phyloP scores from a whole-genome alignment of 768 basidiomycete species.

The Hygrocybe punicea region DNA sequence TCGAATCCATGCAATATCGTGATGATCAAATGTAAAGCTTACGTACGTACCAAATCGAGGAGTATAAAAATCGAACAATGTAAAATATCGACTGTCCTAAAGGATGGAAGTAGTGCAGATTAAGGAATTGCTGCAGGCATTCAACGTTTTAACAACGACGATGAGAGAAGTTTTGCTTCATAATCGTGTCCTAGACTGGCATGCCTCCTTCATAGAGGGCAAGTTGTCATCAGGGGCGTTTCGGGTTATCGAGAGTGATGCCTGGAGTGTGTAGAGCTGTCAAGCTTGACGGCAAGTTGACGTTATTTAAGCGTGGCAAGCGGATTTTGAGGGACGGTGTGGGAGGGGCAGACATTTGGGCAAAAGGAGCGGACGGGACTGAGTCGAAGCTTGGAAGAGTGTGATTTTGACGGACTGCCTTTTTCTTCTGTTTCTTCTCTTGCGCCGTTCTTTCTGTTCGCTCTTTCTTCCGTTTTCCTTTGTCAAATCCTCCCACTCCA shows the following conservation, averaged over 20 bases:
- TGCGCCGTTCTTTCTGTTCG: constrained; percentile 8
- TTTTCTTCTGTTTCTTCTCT: background rate
- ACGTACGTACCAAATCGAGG: too few relatives aligned
- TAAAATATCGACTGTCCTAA: too few relatives aligned
- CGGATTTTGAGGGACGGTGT: constrained; percentile 55
- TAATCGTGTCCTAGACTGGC: too few relatives aligned
- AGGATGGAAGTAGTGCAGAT: too few relatives aligned
- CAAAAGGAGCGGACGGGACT: constrained; percentile 10
- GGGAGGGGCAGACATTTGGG: constrained; percentile 17
- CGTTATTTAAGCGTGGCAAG: constrained; percentile 46
- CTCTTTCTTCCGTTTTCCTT: constrained; percentile 8
- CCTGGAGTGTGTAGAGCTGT: background rate
- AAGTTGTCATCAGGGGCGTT: background rate
- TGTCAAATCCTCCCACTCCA: constrained; percentile 4
- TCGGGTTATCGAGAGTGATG: background rate
- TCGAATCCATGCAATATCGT: too few relatives aligned
- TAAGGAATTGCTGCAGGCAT: too few relatives aligned
- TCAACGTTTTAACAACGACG: too few relatives aligned
- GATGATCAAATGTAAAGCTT: too few relatives aligned
- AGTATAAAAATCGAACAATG: too few relatives aligned
- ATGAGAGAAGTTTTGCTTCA: too few relatives aligned
- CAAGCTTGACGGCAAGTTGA: constrained; percentile 13
- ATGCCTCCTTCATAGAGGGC: too few relatives aligned
- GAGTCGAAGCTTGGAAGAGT: constrained; percentile 19
- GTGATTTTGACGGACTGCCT: constrained; percentile 27